A percentile compares a stretch with the other conserved stretches of the same genome.
Conservation (phyloP, 805 yeast species). For the Suhomyces pyralidae region DNA sequence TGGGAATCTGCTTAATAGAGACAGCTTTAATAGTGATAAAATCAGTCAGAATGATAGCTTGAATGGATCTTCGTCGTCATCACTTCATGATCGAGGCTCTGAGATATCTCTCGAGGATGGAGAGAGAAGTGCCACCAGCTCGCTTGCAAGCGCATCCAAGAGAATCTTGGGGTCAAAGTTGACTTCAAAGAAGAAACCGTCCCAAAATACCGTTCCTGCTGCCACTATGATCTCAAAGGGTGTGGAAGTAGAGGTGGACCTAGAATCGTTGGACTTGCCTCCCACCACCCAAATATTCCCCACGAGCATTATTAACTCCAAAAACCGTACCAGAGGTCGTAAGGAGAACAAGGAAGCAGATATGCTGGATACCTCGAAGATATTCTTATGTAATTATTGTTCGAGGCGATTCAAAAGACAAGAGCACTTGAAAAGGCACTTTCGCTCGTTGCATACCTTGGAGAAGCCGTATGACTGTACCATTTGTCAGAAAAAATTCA, state of each 20-base stretch:
- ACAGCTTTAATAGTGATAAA: not conserved
- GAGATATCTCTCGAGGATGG: not conserved
- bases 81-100: slow-evolving; percentile 1
- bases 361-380: slow-evolving; percentile 46
- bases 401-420: slow-evolving; percentile 66
- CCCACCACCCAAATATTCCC: slow-evolving; percentile 37
- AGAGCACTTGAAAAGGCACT: slow-evolving; percentile 74
- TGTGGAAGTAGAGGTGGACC: slow-evolving; percentile 39
- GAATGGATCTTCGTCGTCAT: slow-evolving; percentile 6
- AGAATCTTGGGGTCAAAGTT: slow-evolving; percentile 40
- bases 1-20: not conserved
- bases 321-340: slow-evolving; percentile 53
- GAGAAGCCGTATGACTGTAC: slow-evolving; percentile 68
- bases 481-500: slow-evolving; percentile 60
- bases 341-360: slow-evolving; percentile 62
- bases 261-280: slow-evolving; percentile 39
- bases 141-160: slow-evolving; percentile 28
- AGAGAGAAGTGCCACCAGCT: not conserved
- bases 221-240: slow-evolving; percentile 24
- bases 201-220: slow-evolving; percentile 7
- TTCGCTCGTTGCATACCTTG: slow-evolving; percentile 67
- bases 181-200: slow-evolving; percentile 26
- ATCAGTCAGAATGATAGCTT: not conserved
- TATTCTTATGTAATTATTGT: slow-evolving; percentile 63
- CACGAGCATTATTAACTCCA: slow-evolving; percentile 28